Evolutionary conservation across 306 rosid genomes (phyloP).

Genomic region (Casuarina cunninghamiana): DNA sequence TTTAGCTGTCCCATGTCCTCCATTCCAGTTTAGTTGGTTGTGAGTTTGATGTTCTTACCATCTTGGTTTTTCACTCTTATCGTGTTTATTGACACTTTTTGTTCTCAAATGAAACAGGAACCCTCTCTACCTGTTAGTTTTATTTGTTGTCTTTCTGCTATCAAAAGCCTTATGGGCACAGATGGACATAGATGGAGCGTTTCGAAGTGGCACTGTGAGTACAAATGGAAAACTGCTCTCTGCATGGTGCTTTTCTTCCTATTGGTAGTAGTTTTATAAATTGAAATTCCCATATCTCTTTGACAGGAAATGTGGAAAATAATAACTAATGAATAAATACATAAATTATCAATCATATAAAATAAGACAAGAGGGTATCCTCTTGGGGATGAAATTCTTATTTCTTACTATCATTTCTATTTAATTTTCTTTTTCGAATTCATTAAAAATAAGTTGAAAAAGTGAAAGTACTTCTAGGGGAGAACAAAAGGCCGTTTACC

Average conservation of each 20-base stretch:
- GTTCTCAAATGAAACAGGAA: slow-evolving; percentile 57
- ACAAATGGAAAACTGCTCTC: not conserved
- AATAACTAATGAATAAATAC: too few species aligned
- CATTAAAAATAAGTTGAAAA: too few species aligned
- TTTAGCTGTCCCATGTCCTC: slow-evolving; percentile 21
- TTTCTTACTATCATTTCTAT: too few species aligned
- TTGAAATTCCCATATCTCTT: too few species aligned
- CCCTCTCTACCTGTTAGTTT: slow-evolving; percentile 61
- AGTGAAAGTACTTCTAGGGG: too few species aligned
- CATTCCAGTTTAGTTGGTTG: not conserved
- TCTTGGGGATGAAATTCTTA: too few species aligned
- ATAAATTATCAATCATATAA: too few species aligned
- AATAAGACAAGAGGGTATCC: too few species aligned
- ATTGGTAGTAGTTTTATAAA: not conserved
- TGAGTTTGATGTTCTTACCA: not conserved
- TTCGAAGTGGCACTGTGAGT: slow-evolving; percentile 79
- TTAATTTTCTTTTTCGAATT: too few species aligned
- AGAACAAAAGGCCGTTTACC: too few species aligned
- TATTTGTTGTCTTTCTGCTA: slow-evolving; percentile 65
- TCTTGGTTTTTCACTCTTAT: slow-evolving; percentile 13
- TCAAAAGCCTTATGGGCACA: slow-evolving; percentile 80
- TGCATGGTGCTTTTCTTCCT: not conserved
- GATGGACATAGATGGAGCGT: slow-evolving; percentile 64
- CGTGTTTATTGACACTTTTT: slow-evolving; percentile 14
- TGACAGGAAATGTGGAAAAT: too few species aligned